Percentiles rank a stretch among this genome's conserved stretches.
phyloP scores from a whole-genome alignment of 2,329 filamentous ascomycete genomes.

The Ophidiomyces ophidiicola region DNA sequence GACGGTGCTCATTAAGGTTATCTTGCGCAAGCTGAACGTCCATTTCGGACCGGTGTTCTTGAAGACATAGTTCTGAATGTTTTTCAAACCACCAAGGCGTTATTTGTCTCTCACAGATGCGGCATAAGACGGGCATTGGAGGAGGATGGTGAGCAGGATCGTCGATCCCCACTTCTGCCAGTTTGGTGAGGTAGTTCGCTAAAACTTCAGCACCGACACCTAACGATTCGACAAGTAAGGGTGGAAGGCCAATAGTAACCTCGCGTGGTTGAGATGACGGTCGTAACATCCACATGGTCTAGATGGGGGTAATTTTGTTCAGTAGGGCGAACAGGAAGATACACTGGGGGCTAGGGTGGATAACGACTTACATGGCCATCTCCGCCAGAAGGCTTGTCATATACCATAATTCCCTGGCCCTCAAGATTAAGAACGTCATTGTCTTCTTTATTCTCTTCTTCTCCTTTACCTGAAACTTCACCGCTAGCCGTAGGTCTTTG shows the following conservation, averaged over 20 bases:
- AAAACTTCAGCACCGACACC: constrained; percentile 91
- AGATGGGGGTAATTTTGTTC: constrained; percentile 19
- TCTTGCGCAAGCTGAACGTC: constrained; percentile 95
- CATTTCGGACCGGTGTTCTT: constrained; percentile 94
- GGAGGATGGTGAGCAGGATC: constrained; percentile 65
- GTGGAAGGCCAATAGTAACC: constrained; percentile 88
- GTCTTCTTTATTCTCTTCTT: constrained; percentile 28
- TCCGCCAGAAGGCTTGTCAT: constrained; percentile 71
- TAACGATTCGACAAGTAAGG: constrained; percentile 78
- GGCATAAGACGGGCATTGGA: constrained; percentile 75
- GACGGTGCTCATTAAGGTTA: constrained; percentile 78
- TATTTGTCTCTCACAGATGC: constrained; percentile 94
- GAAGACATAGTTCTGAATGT: constrained; percentile 87
- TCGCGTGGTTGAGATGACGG: constrained; percentile 79
- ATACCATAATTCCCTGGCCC: constrained; percentile 96
- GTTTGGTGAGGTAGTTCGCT: constrained; percentile 78
- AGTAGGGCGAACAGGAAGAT: constrained; percentile 18
- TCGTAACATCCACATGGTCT: constrained; percentile 99
- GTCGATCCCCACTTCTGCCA: constrained; percentile 71
- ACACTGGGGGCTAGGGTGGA: constrained; percentile 10
- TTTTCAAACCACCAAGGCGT: constrained; percentile 99
- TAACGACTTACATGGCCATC: constrained; percentile 71
- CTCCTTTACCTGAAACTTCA: constrained; percentile 30
- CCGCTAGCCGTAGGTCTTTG: constrained; percentile 15
- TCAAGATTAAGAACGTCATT: constrained; percentile 62